These are phyloP conservation scores for Eutypella sp. DNA, from an alignment of 2,329 filamentous ascomycete genomes.

Conservation along the genomic window DNA sequence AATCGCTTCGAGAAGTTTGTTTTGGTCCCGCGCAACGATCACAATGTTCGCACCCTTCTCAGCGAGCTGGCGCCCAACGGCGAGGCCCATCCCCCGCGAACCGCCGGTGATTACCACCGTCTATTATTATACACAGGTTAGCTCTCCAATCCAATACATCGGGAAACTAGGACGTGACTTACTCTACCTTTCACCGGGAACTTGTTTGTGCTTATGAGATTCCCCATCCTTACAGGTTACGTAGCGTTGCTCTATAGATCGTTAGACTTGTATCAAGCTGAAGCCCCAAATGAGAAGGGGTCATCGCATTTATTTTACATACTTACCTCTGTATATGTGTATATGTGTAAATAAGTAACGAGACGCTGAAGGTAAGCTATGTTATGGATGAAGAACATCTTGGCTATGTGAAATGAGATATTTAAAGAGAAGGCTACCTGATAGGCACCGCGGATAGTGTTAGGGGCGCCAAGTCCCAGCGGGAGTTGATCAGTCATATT, in stretches of 20 bases:
- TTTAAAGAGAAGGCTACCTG: no score
- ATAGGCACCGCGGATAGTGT: no score
- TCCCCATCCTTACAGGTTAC: background rate
- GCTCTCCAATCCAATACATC: background rate
- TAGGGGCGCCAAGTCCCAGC: no score
- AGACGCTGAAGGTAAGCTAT: no score
- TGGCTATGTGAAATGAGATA: no score
- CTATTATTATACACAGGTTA: conserved; percentile 34
- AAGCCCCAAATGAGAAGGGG: background rate
- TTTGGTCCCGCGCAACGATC: conserved; percentile 58
- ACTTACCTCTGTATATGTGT: background rate
- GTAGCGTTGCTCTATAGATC: background rate
- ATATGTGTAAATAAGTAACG: no score
- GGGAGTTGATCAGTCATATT: no score
- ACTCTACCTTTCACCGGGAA: background rate
- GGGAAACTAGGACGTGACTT: background rate
- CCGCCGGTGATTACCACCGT: conserved; percentile 66
- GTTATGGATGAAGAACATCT: no score
- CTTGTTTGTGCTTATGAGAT: background rate
- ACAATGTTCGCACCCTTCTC: conserved; percentile 64
- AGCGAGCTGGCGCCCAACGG: conserved; percentile 55
- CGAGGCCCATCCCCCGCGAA: conserved; percentile 65
- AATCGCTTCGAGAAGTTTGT: conserved; percentile 55
- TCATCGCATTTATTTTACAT: background rate
- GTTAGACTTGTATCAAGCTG: background rate